Conservation (phyloP, 1,284 basidiomycete genomes). For the Ceratobasidium sp. region DNA sequence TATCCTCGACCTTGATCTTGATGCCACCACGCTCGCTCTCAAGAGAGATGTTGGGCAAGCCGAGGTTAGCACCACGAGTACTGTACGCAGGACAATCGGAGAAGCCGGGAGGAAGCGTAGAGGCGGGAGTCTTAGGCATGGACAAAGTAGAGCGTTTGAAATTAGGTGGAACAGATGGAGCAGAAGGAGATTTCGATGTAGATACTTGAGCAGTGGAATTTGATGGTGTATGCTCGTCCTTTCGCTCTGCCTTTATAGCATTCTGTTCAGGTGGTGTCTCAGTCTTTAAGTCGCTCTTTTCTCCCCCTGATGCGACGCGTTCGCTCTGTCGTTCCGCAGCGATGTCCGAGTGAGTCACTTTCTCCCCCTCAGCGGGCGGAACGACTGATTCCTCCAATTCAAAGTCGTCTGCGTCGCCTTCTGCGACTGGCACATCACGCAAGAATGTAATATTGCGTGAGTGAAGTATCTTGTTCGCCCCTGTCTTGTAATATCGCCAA, state of each 20-base stretch:
- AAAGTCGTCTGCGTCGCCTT: conserved; percentile 1
- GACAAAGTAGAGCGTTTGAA: too few relatives aligned
- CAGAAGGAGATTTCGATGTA: background rate
- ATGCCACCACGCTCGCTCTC: background rate
- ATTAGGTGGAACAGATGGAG: too few relatives aligned
- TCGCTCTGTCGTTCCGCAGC: conserved; percentile 16
- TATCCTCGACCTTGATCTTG: too few relatives aligned
- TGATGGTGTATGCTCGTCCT: too few relatives aligned
- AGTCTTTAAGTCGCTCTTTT: conserved; percentile 8
- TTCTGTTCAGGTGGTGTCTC: background rate
- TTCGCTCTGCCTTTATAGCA: too few relatives aligned
- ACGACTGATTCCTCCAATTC: conserved; percentile 12
- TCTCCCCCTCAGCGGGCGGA: conserved; percentile 35
- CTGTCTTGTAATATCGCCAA: conserved; percentile 21
- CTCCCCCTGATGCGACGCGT: background rate
- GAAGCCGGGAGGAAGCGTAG: background rate
- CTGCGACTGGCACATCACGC: background rate
- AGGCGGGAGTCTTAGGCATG: background rate
- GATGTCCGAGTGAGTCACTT: conserved; percentile 3
- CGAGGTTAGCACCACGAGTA: background rate
- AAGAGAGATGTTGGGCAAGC: background rate
- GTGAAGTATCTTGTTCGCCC: background rate
- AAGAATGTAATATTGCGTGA: background rate
- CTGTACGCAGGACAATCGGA: background rate
- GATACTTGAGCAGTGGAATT: too few relatives aligned